Percentiles rank a stretch among this genome's conserved stretches.
Conservation (phyloP, 495 filamentous ascomycete genomes). For the Aspergillus biplanus region DNA sequence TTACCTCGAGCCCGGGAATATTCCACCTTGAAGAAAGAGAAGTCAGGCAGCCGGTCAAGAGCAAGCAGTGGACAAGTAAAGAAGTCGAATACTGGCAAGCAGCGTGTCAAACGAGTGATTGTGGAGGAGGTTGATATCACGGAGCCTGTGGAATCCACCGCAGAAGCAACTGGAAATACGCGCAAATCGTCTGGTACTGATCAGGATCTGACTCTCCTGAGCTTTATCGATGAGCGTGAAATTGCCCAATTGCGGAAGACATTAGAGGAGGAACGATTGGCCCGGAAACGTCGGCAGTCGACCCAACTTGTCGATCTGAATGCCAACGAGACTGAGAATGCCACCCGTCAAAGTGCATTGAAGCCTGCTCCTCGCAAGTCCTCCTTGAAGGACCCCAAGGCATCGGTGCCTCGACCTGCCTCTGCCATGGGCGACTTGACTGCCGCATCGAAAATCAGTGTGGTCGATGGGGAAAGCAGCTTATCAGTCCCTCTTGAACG, state of each 20-base stretch:
- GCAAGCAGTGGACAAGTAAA: constrained; percentile 18
- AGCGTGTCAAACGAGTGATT: constrained; percentile 49
- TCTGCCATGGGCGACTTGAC: constrained; percentile 46
- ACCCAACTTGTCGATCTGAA: constrained; percentile 34
- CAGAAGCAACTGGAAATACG: constrained; percentile 41
- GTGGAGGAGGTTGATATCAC: constrained; percentile 44
- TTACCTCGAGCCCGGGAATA: constrained; percentile 32
- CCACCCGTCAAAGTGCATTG: constrained; percentile 41
- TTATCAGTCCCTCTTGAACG: constrained; percentile 42
- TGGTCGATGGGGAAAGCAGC: constrained; percentile 35
- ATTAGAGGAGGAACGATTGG: constrained; percentile 52
- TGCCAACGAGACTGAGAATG: constrained; percentile 38
- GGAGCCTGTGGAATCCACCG: constrained; percentile 33
- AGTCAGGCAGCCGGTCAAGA: constrained; percentile 24
- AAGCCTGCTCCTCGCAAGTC: constrained; percentile 50
- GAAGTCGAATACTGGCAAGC: constrained; percentile 49
- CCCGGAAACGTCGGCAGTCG: constrained; percentile 49
- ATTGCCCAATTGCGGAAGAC: constrained; percentile 53
- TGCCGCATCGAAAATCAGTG: constrained; percentile 30
- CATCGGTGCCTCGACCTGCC: constrained; percentile 35
- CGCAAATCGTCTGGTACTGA: constrained; percentile 34
- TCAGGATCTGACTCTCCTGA: constrained; percentile 49
- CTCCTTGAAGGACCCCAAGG: constrained; percentile 47
- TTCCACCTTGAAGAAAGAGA: constrained; percentile 29
- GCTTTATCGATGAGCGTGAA: constrained; percentile 52